These are phyloP conservation scores for Neospermospora avenae DNA, from an alignment of 2,329 filamentous ascomycete species.

Conservation along the genomic window DNA sequence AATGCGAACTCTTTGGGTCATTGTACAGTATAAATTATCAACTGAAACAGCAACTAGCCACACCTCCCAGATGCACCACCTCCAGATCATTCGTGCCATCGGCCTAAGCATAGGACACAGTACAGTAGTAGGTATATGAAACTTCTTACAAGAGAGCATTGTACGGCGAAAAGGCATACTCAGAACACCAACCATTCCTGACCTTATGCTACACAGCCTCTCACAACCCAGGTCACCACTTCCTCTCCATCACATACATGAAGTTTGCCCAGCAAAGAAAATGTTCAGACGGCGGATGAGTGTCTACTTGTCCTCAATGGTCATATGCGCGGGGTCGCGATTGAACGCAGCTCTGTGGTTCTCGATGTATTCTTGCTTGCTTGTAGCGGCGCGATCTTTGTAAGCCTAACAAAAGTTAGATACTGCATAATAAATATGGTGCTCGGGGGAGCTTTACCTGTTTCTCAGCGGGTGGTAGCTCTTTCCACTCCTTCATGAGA, in stretches of 20 bases:
- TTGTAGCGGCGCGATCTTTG: conserved; percentile 29
- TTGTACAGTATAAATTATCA: background rate
- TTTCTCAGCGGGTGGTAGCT: conserved; percentile 44
- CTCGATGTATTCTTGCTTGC: conserved; percentile 29
- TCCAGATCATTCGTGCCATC: conserved; percentile 1
- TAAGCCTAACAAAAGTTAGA: conserved; percentile 26
- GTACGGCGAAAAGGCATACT: conserved; percentile 4
- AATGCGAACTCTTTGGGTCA: too few relatives aligned
- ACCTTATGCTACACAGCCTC: conserved; percentile 1
- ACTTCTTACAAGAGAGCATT: conserved; percentile 1
- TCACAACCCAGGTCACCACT: background rate
- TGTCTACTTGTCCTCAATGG: background rate
- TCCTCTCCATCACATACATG: background rate
- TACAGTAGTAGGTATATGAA: background rate
- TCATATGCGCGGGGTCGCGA: background rate
- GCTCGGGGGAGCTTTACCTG: conserved; percentile 31
- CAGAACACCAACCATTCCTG: conserved; percentile 1
- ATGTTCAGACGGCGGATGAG: too few relatives aligned
- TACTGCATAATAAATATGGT: background rate
- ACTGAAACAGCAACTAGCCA: too few relatives aligned
- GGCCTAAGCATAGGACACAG: background rate
- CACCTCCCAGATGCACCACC: background rate
- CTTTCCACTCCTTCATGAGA: conserved; percentile 46
- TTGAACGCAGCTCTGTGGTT: conserved; percentile 34
- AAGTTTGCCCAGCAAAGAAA: background rate